These are phyloP conservation scores for Immersiporthe knoxdaviesiana DNA, from an alignment of 2,329 filamentous ascomycete species.

Conservation along the genomic window DNA sequence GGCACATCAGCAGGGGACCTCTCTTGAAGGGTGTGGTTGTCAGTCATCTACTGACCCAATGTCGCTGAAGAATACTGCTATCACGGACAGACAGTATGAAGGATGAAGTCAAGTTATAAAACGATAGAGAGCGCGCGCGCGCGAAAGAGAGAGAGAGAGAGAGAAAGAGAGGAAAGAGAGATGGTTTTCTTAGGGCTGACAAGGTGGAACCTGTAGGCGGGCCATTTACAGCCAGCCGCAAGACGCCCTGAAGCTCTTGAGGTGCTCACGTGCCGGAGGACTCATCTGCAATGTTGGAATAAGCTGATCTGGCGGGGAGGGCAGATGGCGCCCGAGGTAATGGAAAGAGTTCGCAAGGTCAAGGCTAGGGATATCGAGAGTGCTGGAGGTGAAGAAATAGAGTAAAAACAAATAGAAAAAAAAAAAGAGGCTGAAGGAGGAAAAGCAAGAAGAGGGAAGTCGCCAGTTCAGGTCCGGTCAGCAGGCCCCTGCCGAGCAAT, in stretches of 20 bases:
- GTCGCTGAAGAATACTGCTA: not conserved
- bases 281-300: not conserved
- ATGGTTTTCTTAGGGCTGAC: not conserved
- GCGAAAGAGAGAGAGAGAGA: not conserved
- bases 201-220: not conserved
- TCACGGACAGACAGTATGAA: not conserved
- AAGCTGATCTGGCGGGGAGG: not conserved
- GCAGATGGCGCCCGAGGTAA: not conserved
- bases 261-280: not conserved
- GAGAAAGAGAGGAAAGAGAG: not conserved
- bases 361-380: not conserved
- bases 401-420: too few relatives aligned
- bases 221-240: not conserved
- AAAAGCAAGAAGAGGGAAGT: not conserved
- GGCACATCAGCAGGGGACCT: not conserved
- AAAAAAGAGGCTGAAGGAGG: not conserved
- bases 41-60: not conserved
- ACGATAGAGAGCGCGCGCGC: too few relatives aligned
- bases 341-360: not conserved
- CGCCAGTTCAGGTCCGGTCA: not conserved
- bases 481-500: not conserved
- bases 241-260: not conserved
- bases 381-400: not conserved
- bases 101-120: not conserved
- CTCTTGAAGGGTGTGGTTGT: not conserved